phyloP scores from a whole-genome alignment of 176 grass and related monocot genomes.

The Thinopyrum elongatum region DNA sequence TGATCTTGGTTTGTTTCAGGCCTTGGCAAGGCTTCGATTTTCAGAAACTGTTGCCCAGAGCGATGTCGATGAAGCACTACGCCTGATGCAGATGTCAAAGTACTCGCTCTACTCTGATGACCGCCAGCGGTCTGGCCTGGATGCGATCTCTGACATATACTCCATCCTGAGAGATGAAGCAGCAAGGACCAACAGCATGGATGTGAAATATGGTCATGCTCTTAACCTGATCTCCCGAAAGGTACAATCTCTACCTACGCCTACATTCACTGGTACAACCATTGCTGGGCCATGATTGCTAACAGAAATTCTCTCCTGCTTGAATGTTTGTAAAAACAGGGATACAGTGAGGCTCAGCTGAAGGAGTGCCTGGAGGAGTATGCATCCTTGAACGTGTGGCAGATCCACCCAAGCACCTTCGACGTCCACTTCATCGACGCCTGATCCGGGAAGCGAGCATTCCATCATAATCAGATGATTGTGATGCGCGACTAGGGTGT shows the following conservation, averaged over 20 bases:
- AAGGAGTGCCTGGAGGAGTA: constrained; percentile 99
- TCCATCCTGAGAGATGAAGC: constrained; percentile 95
- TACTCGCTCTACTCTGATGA: constrained; percentile 91
- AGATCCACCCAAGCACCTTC: constrained; percentile 93
- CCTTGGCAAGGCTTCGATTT: constrained; percentile 93
- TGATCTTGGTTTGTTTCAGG: constrained; percentile 37
- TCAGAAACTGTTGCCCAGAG: constrained; percentile 89
- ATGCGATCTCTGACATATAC: constrained; percentile 98
- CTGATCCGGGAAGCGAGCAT: constrained; percentile 25
- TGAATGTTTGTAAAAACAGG: constrained; percentile 46
- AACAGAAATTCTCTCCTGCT: constrained; percentile 5
- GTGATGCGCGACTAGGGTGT: not conserved
- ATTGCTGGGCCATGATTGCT: not conserved
- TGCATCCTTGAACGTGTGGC: constrained; percentile 96
- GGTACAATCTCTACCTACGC: constrained; percentile 39
- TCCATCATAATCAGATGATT: constrained; percentile 10
- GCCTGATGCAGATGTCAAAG: constrained; percentile 99
- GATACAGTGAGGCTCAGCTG: constrained; percentile 92
- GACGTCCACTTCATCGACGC: constrained; percentile 95
- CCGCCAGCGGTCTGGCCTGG: constrained; percentile 84
- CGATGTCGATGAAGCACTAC: constrained; percentile 87
- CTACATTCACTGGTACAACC: not conserved
- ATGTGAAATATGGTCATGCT: constrained; percentile 91
- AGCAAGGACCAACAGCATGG: constrained; percentile 72
- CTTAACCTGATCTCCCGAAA: constrained; percentile 99